Base-by-base conservation (phyloP, 140 eudicot genomes). In the Ambrosia hybrid region DNA sequence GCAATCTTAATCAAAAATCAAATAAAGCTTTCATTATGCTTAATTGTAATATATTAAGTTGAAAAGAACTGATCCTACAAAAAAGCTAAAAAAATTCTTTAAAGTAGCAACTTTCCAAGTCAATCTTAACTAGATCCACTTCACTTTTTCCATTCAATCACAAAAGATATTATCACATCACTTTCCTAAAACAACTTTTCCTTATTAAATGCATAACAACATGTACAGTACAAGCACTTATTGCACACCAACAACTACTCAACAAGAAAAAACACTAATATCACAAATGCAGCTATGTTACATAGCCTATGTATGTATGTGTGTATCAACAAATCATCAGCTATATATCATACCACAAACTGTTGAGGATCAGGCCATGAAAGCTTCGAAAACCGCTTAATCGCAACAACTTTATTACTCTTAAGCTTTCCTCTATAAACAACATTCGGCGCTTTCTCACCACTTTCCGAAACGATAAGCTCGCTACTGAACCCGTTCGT, bases 341-440 rank as follows among this genome's bases (percentile, higher is more conserved):
- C 13, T 63, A 46, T 78, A 88, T 48, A 8, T 48, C 14, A 49
- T 49, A 49, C 99, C 97, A 84, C 85, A 80, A 94, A 94, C 73
- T 94, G 99, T 34, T 88, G 91, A 4, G 97, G 91, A 67, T 94
- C 99, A 10, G 99, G 99, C 99, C 99, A 94, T n/a, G 99, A 94
- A 75, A 84, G 91, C 83, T 86, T 94, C 9, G 99, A 94, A 77
- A 94, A 94, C 14, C 99, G 90, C 63, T 94, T 94, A 66, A 94
- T 70, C 41, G 99, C 99, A 66, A 94, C 97, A 70, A 88, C 81
- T 37, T 83, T 79, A 79, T 86, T 90, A 70, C 75, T 83, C 36
- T 80, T 65, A 48, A 94, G 96, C 58, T 86, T 94, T 17, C 97
- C 99, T 83, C 89, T 84, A 65, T 94, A 94, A 57, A 94, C 99